These are phyloP conservation scores for Speleostelium caveatum DNA, from an alignment of 78 protist species.

Conservation along the genomic window DNA sequence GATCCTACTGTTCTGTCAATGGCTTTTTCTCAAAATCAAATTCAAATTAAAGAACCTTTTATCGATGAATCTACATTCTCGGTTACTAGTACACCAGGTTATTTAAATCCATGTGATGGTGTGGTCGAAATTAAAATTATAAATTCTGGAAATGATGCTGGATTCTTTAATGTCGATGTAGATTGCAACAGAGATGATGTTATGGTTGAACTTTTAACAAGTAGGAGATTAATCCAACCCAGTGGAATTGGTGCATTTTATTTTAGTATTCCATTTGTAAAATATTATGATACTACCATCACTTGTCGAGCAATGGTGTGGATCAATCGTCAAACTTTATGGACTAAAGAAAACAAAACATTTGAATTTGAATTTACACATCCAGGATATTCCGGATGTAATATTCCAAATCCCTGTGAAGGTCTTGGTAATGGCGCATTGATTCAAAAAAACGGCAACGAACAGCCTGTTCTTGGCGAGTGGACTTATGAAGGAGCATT, in stretches of 20 bases:
- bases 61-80: neutral
- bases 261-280: neutral
- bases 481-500: too few relatives aligned
- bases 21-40: neutral
- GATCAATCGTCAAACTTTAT: neutral
- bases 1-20: neutral
- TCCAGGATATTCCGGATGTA: neutral
- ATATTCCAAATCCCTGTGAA: neutral
- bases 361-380: neutral
- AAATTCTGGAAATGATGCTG: neutral
- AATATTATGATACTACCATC: neutral
- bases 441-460: neutral
- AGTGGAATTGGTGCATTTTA: neutral
- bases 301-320: neutral
- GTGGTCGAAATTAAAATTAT: too few relatives aligned
- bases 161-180: neutral
- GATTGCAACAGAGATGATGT: neutral
- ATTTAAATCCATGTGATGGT: neutral
- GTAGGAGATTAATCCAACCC: neutral
- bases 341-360: neutral
- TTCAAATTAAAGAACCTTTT: neutral
- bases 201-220: neutral
- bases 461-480: too few relatives aligned
- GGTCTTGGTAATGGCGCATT: neutral
- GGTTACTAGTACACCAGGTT: neutral